These are phyloP conservation scores for Rubroboletus satanas DNA, from an alignment of 768 basidiomycete species.

Conservation along the genomic window DNA sequence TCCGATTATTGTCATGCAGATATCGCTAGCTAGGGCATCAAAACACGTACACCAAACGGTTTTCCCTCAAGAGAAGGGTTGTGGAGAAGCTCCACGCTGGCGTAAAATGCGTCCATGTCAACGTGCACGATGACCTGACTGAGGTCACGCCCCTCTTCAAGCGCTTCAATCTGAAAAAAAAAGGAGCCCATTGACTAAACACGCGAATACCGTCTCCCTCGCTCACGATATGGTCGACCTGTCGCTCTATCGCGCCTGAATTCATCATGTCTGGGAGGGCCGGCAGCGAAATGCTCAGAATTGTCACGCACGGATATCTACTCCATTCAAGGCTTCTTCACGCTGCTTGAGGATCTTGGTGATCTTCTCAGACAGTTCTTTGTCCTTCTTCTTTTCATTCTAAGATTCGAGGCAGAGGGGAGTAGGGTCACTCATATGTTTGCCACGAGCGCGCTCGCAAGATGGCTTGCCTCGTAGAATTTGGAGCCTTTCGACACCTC, in stretches of 20 bases:
- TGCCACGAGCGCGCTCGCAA: not conserved
- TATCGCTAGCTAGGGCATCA: no score
- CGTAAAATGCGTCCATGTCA: conserved; percentile 94
- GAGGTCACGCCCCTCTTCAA: conserved; percentile 76
- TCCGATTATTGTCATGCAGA: conserved; percentile 1
- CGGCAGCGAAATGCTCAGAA: not conserved
- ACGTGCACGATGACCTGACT: conserved; percentile 86
- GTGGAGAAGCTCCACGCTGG: conserved; percentile 70
- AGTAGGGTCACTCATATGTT: not conserved
- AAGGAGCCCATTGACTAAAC: not conserved
- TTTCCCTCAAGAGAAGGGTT: conserved; percentile 64
- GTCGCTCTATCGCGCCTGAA: conserved; percentile 56
- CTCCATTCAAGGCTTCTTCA: conserved; percentile 53
- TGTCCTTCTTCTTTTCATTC: conserved; percentile 91
- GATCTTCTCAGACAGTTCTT: conserved; percentile 76
- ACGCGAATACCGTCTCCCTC: not conserved
- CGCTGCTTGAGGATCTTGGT: conserved; percentile 60
- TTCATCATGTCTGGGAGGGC: not conserved
- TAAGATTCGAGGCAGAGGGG: conserved; percentile 25
- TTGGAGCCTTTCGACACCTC: conserved; percentile 92
- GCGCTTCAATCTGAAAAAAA: conserved; percentile 48
- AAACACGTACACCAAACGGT: conserved; percentile 59
- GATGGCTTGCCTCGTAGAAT: conserved; percentile 68
- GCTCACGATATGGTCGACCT: conserved; percentile 69
- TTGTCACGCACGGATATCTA: conserved; percentile 49